phyloP scores from a whole-genome alignment of 805 yeast species.

The Kuraishia ogatae region DNA sequence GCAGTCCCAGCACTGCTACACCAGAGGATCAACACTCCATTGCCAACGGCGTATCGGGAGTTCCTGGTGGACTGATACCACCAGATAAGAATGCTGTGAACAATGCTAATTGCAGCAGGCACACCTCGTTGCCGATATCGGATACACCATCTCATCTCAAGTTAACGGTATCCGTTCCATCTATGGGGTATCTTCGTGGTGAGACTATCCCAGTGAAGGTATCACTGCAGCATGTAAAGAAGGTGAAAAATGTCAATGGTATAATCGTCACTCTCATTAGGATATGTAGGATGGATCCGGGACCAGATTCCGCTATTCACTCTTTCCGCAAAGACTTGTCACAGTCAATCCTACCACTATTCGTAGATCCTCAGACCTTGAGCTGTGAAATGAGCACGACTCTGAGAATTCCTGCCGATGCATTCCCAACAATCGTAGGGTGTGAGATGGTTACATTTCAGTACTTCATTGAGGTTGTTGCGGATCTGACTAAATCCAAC shows the following conservation, averaged over 20 bases:
- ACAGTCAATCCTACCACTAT: conserved; percentile 69
- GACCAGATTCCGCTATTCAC: conserved; percentile 52
- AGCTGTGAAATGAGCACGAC: conserved; percentile 51
- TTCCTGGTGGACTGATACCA: not conserved
- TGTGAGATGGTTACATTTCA: conserved; percentile 70
- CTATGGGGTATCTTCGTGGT: conserved; percentile 70
- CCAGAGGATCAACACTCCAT: not conserved
- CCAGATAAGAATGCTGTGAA: not conserved
- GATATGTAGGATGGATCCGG: conserved; percentile 60
- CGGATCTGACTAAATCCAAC: conserved; percentile 56
- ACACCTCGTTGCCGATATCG: not conserved
- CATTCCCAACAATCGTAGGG: conserved; percentile 75
- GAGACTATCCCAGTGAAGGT: conserved; percentile 71
- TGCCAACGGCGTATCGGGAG: not conserved
- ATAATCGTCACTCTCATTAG: conserved; percentile 73
- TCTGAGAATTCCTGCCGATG: conserved; percentile 71
- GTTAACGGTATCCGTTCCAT: conserved; percentile 38
- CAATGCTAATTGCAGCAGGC: not conserved
- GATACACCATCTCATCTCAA: conserved; percentile 18
- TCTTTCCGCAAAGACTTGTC: conserved; percentile 78
- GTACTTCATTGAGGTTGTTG: conserved; percentile 74
- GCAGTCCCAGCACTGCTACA: not conserved
- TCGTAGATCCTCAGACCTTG: conserved; percentile 60
- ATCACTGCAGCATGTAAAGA: conserved; percentile 58
- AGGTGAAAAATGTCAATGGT: conserved; percentile 62